A percentile compares a stretch with the other conserved stretches of the same genome.
phyloP scores from a whole-genome alignment of 139 green algal species.

The Coelastrella sp. region DNA sequence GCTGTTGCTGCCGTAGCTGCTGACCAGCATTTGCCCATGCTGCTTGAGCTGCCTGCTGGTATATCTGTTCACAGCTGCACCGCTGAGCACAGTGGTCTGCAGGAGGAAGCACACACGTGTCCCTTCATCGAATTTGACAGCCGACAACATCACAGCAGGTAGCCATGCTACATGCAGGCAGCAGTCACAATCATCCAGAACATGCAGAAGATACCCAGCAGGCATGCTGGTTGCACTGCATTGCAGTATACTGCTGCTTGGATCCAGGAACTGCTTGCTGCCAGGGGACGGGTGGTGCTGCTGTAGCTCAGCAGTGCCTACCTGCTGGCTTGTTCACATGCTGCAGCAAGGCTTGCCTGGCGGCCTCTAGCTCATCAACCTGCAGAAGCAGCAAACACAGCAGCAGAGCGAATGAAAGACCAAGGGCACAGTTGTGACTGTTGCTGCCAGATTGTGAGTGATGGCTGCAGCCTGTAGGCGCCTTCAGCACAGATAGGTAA shows the following conservation, averaged over 20 bases:
- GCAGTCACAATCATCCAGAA: too few species aligned
- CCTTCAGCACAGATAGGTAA: too few species aligned
- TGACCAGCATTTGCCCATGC: conserved; percentile 12
- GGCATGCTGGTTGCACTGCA: too few species aligned
- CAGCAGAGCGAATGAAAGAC: not conserved
- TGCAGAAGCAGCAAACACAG: conserved; percentile 42
- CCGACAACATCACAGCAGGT: too few species aligned
- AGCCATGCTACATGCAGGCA: too few species aligned
- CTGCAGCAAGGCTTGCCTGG: conserved; percentile 49
- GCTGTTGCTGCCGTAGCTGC: conserved; percentile 18
- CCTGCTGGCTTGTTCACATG: conserved; percentile 60
- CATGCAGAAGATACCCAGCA: too few species aligned
- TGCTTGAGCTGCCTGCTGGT: conserved; percentile 40
- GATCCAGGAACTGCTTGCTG: not conserved
- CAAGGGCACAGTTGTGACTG: not conserved
- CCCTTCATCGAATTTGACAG: not conserved
- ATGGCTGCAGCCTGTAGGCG: too few species aligned
- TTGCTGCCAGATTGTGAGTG: too few species aligned
- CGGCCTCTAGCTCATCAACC: conserved; percentile 64
- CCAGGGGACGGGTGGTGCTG: too few species aligned
- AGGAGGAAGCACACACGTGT: not conserved
- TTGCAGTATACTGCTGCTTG: not conserved
- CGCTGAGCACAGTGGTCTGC: conserved; percentile 33
- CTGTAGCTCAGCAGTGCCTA: not conserved
- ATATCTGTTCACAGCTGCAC: not conserved